phyloP scores from a whole-genome alignment of 2,329 filamentous ascomycete genomes.

The Ceratocystiopsis sp. region DNA sequence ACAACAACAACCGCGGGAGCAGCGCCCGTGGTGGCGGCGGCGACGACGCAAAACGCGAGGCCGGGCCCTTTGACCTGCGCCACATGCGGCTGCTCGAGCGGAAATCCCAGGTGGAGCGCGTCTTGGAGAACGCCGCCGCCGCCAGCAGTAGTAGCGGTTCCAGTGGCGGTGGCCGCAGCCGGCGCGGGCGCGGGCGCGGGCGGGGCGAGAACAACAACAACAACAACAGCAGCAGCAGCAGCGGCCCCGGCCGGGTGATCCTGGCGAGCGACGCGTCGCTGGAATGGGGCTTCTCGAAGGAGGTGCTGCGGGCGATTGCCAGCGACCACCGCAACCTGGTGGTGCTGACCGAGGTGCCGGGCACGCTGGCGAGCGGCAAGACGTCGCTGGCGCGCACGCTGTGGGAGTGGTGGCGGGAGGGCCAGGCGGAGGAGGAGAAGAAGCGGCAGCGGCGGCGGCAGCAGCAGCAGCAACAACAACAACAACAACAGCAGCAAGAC shows the following conservation, averaged over 20 bases:
- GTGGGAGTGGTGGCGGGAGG: constrained; percentile 61
- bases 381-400: constrained; percentile 55
- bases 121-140: no score
- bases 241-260: constrained; percentile 53
- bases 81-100: constrained; percentile 71
- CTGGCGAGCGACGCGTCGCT: constrained; percentile 79
- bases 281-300: constrained; percentile 88
- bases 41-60: constrained; percentile 29
- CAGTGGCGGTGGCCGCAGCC: no score
- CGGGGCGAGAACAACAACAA: no score
- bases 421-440: constrained; percentile 28
- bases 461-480: no score
- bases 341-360: constrained; percentile 63
- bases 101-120: constrained; percentile 59
- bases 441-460: no score
- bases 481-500: no score
- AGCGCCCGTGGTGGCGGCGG: constrained; percentile 34
- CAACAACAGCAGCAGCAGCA: constrained; percentile 20
- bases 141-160: no score
- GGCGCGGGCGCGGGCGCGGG: no score
- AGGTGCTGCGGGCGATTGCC: constrained; percentile 58
- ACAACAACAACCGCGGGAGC: no score
- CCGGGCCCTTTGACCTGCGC: constrained; percentile 77
- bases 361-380: constrained; percentile 23
- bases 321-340: constrained; percentile 67